phyloP scores from a whole-genome alignment of 148 eudicot species.

The Fagopyrum tataricum region DNA sequence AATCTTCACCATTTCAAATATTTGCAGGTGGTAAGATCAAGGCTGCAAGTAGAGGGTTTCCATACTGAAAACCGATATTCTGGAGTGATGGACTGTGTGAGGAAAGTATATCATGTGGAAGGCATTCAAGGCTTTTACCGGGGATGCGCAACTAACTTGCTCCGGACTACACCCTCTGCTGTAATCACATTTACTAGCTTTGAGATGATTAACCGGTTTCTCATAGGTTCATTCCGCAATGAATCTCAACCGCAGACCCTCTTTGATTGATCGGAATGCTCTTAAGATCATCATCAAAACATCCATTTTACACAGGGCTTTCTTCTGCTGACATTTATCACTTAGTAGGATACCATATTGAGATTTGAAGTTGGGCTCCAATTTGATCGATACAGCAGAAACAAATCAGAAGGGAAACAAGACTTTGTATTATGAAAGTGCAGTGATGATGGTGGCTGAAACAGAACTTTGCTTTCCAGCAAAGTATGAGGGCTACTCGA shows the following conservation, averaged over 20 bases:
- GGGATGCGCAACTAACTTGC: conserved; percentile 81
- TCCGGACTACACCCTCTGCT: conserved; percentile 95
- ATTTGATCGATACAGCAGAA: neutral
- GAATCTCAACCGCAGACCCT: conserved; percentile 49
- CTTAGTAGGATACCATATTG: neutral
- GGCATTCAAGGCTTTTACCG: conserved; percentile 85
- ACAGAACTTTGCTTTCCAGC: neutral
- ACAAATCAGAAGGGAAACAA: neutral
- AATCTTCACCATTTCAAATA: neutral
- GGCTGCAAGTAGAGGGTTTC: conserved; percentile 95
- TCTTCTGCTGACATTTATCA: no score
- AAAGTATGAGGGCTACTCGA: neutral
- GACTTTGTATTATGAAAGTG: neutral
- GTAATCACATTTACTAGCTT: conserved; percentile 94
- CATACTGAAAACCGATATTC: conserved; percentile 73
- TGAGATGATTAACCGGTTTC: conserved; percentile 89
- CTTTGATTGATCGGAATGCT: neutral
- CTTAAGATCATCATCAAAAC: neutral
- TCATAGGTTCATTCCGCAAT: conserved; percentile 38
- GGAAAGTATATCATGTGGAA: conserved; percentile 58
- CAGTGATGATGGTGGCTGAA: neutral
- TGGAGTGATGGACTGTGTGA: conserved; percentile 76
- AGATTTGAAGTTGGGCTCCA: neutral
- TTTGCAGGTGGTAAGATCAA: conserved; percentile 83
- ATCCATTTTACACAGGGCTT: no score